phyloP scores from a whole-genome alignment of 805 yeast species.

The Scheffersomyces spartinae region DNA sequence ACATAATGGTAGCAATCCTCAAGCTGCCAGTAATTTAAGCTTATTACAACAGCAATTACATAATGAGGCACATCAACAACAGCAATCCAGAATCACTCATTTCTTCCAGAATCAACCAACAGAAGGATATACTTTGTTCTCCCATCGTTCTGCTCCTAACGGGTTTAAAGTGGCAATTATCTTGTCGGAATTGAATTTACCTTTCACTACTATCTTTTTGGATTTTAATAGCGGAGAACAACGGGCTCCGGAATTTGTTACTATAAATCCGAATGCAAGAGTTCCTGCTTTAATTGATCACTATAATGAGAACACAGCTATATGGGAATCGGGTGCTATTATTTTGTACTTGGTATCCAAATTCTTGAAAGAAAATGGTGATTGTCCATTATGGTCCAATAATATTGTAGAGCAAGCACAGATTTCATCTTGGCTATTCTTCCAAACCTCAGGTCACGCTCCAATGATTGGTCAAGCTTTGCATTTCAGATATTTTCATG shows the following conservation, averaged over 20 bases:
- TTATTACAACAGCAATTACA: constrained; percentile 35
- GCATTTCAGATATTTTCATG: constrained; percentile 86
- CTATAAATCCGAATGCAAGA: constrained; percentile 92
- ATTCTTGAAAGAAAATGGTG: constrained; percentile 48
- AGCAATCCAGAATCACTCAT: constrained; percentile 50
- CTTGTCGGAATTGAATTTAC: constrained; percentile 68
- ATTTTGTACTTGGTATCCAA: constrained; percentile 70
- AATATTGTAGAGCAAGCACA: constrained; percentile 72
- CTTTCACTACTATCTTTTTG: constrained; percentile 69
- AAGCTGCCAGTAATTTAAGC: constrained; percentile 24
- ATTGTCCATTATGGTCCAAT: constrained; percentile 70
- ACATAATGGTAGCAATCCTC: no score
- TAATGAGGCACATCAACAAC: constrained; percentile 28
- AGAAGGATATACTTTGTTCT: constrained; percentile 75
- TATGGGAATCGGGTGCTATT: constrained; percentile 96
- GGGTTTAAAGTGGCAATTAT: constrained; percentile 94
- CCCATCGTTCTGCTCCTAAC: constrained; percentile 84
- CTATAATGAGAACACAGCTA: constrained; percentile 60
- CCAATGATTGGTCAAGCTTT: constrained; percentile 98
- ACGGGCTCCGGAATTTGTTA: constrained; percentile 83
- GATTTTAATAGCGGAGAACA: constrained; percentile 88
- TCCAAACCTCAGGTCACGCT: constrained; percentile 94
- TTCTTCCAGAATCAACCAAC: constrained; percentile 69
- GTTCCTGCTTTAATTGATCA: constrained; percentile 94
- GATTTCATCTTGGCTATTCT: constrained; percentile 81